These are phyloP conservation scores for Lactarius deliciosus DNA, from an alignment of 768 basidiomycete species.

Conservation along the genomic window DNA sequence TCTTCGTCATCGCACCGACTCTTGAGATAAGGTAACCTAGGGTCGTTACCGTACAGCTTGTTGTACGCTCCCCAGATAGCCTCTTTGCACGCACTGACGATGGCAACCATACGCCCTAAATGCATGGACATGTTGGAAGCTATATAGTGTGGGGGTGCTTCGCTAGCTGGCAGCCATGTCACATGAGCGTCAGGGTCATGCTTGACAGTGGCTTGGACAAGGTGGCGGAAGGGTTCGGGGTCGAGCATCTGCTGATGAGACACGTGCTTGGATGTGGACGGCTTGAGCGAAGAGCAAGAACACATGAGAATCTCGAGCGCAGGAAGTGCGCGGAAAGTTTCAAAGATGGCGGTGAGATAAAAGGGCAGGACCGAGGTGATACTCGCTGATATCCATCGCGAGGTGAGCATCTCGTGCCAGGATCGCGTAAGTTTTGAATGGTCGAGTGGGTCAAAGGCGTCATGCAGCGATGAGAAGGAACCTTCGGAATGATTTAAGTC, in stretches of 20 bases:
- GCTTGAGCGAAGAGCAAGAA: background rate
- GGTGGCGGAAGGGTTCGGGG: constrained; percentile 27
- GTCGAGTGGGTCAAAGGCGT: constrained; percentile 18
- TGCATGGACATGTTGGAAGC: constrained; percentile 61
- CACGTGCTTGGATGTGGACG: background rate
- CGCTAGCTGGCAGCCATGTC: constrained; percentile 14
- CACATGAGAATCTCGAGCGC: constrained; percentile 24
- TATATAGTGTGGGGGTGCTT: constrained; percentile 36
- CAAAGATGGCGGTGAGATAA: constrained; percentile 28
- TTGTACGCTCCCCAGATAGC: constrained; percentile 67
- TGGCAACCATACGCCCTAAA: constrained; percentile 56
- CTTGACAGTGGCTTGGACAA: constrained; percentile 23
- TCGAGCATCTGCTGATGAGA: constrained; percentile 20
- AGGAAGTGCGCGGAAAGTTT: constrained; percentile 26
- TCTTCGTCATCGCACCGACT: constrained; percentile 21
- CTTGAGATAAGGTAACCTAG: constrained; percentile 39
- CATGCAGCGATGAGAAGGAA: constrained; percentile 7
- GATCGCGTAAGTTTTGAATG: constrained; percentile 27
- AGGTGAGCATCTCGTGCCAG: constrained; percentile 29
- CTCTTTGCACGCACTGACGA: constrained; percentile 63
- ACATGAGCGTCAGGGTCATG: constrained; percentile 14
- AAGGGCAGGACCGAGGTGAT: constrained; percentile 27
- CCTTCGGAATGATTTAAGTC: background rate
- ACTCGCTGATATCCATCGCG: constrained; percentile 25
- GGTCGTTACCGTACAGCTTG: constrained; percentile 41